Percentiles rank a stretch among this genome's conserved stretches.
phyloP scores from a whole-genome alignment of 1,139 yeast genomes.

The Pneumocystis sp. region DNA sequence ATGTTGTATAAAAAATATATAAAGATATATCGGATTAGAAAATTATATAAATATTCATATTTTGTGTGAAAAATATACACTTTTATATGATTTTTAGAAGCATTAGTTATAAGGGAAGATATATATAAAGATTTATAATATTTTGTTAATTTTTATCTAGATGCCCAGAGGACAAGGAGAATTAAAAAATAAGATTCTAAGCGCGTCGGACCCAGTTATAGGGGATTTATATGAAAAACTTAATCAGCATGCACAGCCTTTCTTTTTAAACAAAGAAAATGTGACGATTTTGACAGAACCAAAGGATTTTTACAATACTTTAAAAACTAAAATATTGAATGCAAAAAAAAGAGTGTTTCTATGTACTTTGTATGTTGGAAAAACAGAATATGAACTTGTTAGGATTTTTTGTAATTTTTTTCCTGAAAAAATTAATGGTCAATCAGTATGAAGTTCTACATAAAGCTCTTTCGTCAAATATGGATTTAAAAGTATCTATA shows the following conservation, averaged over 20 bases:
- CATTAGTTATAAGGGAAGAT: background rate
- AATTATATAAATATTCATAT: background rate
- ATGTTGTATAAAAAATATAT: no score
- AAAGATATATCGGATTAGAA: no score
- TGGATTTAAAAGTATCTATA: slow-evolving; percentile 51
- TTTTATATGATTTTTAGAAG: background rate
- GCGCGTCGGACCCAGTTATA: background rate
- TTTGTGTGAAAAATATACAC: background rate
- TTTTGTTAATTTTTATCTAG: background rate
- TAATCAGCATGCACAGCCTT: background rate
- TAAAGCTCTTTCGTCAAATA: slow-evolving; percentile 43
- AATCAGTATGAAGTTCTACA: slow-evolving; percentile 35
- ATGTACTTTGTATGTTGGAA: slow-evolving; percentile 79
- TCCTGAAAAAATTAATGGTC: slow-evolving; percentile 15
- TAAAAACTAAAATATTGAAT: slow-evolving; percentile 32
- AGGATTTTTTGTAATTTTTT: background rate
- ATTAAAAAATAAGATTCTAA: background rate
- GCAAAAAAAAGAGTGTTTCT: slow-evolving; percentile 50
- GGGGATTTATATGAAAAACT: background rate
- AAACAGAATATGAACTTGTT: slow-evolving; percentile 54
- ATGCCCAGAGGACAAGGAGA: background rate
- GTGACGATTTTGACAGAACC: background rate
- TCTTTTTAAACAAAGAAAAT: background rate
- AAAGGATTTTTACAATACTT: slow-evolving; percentile 46
- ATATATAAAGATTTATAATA: background rate